phyloP scores from a whole-genome alignment of 345 rosid genomes.

The Chamaenerion angustifolium region DNA sequence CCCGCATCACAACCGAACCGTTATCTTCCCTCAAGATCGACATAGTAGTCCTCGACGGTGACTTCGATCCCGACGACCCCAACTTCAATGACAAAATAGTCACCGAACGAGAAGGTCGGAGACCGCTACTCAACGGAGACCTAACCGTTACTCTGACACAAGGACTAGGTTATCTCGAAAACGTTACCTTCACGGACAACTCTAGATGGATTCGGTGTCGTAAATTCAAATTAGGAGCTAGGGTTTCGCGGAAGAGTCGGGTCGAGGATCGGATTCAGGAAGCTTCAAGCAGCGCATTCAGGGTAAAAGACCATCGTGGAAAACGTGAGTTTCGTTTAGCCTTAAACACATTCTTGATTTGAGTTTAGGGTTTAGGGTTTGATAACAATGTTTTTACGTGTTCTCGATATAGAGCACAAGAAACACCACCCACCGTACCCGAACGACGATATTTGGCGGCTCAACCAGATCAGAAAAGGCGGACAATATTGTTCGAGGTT shows the following conservation, averaged over 20 bases:
- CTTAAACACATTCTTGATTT: too few relatives aligned
- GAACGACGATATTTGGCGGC: conserved; percentile 61
- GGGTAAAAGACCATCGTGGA: conserved; percentile 77
- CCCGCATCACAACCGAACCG: conserved; percentile 24
- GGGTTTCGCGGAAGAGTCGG: conserved; percentile 13
- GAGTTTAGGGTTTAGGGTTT: too few relatives aligned
- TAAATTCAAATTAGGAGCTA: conserved; percentile 63
- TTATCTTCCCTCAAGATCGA: conserved; percentile 37
- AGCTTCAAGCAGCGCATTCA: conserved; percentile 55
- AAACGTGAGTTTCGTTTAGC: conserved; percentile 37
- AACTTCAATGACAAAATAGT: conserved; percentile 33
- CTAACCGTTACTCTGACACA: conserved; percentile 19
- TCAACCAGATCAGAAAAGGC: conserved; percentile 55
- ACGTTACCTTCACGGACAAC: conserved; percentile 59
- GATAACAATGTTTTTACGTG: too few relatives aligned
- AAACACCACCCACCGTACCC: conserved; percentile 67
- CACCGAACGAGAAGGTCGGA: conserved; percentile 47
- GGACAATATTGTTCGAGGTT: conserved; percentile 34
- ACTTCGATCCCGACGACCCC: conserved; percentile 25
- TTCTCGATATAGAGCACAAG: conserved; percentile 33
- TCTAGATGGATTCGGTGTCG: conserved; percentile 70
- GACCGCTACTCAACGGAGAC: conserved; percentile 63
- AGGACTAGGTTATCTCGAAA: conserved; percentile 36
- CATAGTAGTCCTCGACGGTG: conserved; percentile 49
- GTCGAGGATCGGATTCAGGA: conserved; percentile 34